Evolutionary conservation across 805 yeast genomes (phyloP).

Genomic region (Ogataea parapolymorpha): DNA sequence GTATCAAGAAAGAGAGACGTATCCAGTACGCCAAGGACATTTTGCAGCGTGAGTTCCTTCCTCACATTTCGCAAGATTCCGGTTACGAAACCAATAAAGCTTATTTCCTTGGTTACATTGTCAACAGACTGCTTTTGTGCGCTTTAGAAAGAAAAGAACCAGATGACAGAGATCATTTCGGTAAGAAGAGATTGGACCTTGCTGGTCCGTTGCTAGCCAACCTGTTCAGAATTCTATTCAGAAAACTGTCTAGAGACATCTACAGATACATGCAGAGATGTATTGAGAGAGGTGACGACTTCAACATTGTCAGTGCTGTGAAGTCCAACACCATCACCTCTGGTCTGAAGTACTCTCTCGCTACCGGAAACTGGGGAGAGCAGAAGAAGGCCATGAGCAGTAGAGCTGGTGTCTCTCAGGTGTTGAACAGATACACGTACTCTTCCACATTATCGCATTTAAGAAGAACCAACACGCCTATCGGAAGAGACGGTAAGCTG

Average conservation of each 20-base stretch:
- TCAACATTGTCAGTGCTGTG: constrained; percentile 93
- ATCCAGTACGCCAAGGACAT: constrained; percentile 97
- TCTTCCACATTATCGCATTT: constrained; percentile 98
- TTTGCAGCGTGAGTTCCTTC: constrained; percentile 91
- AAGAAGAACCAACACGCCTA: constrained; percentile 98
- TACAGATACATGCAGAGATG: constrained; percentile 98
- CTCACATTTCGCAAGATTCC: constrained; percentile 95
- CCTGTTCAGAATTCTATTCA: constrained; percentile 89
- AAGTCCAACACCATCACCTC: constrained; percentile 96
- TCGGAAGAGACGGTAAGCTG: constrained; percentile 98
- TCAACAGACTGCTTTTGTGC: constrained; percentile 88
- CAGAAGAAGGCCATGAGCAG: constrained; percentile 99
- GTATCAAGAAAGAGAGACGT: constrained; percentile 96
- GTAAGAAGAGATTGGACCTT: constrained; percentile 95
- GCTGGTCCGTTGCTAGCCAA: constrained; percentile 98
- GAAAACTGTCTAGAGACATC: constrained; percentile 93
- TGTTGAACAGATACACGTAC: constrained; percentile 94
- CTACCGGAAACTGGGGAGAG: constrained; percentile 99
- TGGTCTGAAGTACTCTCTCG: constrained; percentile 94
- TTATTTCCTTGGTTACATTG: constrained; percentile 96
- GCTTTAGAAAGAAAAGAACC: constrained; percentile 97
- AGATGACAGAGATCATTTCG: constrained; percentile 99
- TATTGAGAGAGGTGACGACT: constrained; percentile 96
- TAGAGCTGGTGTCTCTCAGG: constrained; percentile 99
- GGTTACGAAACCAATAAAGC: constrained; percentile 98